Conservation (phyloP, 495 filamentous ascomycete species). For the Lophiostoma macrostomum region DNA sequence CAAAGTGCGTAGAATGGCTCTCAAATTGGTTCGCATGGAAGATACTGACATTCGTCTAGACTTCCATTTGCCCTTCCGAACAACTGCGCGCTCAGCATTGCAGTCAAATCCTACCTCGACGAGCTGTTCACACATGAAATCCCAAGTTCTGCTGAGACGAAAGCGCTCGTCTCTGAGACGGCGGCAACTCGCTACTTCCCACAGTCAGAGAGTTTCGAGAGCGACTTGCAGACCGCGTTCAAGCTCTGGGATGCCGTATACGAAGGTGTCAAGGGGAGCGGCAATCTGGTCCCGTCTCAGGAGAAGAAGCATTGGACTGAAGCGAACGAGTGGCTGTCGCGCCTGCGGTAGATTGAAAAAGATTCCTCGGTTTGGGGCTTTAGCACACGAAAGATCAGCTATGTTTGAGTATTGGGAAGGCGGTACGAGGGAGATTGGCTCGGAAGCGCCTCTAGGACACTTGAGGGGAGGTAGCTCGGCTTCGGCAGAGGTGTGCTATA, state of each 20-base stretch:
- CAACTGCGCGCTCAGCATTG: constrained; percentile 80
- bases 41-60: constrained; percentile 43
- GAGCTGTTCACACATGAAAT: constrained; percentile 58
- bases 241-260: constrained; percentile 77
- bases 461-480: too few species aligned
- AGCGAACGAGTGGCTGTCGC: constrained; percentile 32
- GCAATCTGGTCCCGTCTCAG: constrained; percentile 29
- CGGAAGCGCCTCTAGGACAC: too few species aligned
- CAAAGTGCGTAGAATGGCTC: constrained; percentile 74
- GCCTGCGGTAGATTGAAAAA: constrained; percentile 16
- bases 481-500: too few species aligned
- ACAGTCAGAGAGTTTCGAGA: constrained; percentile 68
- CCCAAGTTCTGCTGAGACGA: constrained; percentile 57
- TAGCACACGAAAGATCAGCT: too few species aligned
- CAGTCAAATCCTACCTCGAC: constrained; percentile 89
- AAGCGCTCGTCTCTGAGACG: constrained; percentile 59
- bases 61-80: constrained; percentile 83
- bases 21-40: too few species aligned
- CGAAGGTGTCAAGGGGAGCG: constrained; percentile 62
- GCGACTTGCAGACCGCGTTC: constrained; percentile 77
- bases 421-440: too few species aligned
- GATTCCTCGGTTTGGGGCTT: too few species aligned
- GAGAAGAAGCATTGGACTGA: constrained; percentile 31
- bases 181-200: constrained; percentile 69
- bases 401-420: too few species aligned